Percentiles rank a stretch among this genome's conserved stretches.
These are phyloP conservation scores for Copromyces sp. DNA, from an alignment of 495 filamentous ascomycete genomes.

Conservation along the genomic window DNA sequence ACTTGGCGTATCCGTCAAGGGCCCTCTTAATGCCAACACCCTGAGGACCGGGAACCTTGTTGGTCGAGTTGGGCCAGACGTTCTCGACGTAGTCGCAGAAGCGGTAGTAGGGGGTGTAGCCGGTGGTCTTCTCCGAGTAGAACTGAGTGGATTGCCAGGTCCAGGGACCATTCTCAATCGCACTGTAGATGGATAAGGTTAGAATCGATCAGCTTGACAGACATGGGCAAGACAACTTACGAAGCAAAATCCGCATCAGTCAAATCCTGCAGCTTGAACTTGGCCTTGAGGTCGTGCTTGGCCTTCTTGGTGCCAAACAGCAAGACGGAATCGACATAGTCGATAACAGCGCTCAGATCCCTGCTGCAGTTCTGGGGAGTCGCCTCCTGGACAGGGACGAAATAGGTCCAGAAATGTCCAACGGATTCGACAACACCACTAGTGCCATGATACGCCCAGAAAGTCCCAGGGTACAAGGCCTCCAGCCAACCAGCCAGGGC, in stretches of 20 bases:
- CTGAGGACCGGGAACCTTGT: conserved; percentile 14
- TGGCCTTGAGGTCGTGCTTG: conserved; percentile 43
- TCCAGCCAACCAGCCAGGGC: conserved; percentile 54
- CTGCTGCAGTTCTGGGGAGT: conserved; percentile 55
- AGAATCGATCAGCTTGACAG: background rate
- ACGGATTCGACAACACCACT: conserved; percentile 55
- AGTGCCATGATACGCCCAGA: conserved; percentile 58
- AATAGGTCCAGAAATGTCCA: conserved; percentile 57
- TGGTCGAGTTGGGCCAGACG: conserved; percentile 18
- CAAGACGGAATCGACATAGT: conserved; percentile 45
- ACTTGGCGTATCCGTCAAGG: conserved; percentile 32
- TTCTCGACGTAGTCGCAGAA: conserved; percentile 30
- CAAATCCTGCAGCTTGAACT: conserved; percentile 46
- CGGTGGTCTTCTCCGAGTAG: conserved; percentile 20
- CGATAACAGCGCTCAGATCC: conserved; percentile 45
- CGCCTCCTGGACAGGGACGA: conserved; percentile 49
- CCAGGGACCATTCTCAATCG: conserved; percentile 46
- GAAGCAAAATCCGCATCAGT: conserved; percentile 50
- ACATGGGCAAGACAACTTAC: conserved; percentile 14
- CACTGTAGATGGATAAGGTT: conserved; percentile 9
- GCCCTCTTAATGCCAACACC: conserved; percentile 22
- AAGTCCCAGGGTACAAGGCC: conserved; percentile 48
- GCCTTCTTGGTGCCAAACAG: conserved; percentile 30
- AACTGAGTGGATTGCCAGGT: conserved; percentile 44
- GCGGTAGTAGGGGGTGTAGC: conserved; percentile 18